phyloP scores from a whole-genome alignment of 2,329 filamentous ascomycete species.

The Hymenoscyphus infarciens region DNA sequence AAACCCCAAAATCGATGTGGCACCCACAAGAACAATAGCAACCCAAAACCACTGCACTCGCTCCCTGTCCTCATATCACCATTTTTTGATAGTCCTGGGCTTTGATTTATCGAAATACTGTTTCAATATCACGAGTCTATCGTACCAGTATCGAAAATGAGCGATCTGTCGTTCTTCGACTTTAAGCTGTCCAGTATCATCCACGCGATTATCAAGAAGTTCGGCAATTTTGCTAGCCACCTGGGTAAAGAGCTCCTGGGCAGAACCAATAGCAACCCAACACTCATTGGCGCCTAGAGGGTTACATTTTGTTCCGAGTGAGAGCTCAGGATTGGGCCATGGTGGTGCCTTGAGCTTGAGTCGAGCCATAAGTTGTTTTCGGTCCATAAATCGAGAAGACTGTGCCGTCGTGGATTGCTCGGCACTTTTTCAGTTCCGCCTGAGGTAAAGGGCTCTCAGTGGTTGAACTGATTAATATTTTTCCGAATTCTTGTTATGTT shows the following conservation, averaged over 20 bases:
- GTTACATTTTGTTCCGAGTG: constrained; percentile 7
- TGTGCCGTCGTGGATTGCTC: too few relatives aligned
- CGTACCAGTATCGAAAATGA: constrained; percentile 41
- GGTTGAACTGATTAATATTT: too few relatives aligned
- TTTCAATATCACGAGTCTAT: constrained; percentile 42
- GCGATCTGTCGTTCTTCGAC: constrained; percentile 36
- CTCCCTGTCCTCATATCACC: constrained; percentile 43
- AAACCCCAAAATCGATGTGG: constrained; percentile 35
- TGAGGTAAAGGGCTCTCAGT: too few relatives aligned
- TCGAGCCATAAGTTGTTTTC: too few relatives aligned
- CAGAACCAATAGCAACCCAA: constrained; percentile 12
- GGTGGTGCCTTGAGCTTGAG: too few relatives aligned
- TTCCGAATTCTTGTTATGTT: too few relatives aligned
- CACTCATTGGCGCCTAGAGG: constrained; percentile 6
- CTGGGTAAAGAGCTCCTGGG: constrained; percentile 3
- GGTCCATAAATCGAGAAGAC: too few relatives aligned
- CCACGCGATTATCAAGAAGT: constrained; percentile 11
- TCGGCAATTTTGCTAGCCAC: constrained; percentile 2
- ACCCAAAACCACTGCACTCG: constrained; percentile 39
- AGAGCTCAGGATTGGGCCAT: constrained; percentile 12
- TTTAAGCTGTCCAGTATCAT: constrained; percentile 33
- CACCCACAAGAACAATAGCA: constrained; percentile 10
- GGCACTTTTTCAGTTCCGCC: too few relatives aligned
- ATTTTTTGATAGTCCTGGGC: constrained; percentile 38
- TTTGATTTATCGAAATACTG: constrained; percentile 40